phyloP scores from a whole-genome alignment of 83 land plant species.

The Picea mariana region DNA sequence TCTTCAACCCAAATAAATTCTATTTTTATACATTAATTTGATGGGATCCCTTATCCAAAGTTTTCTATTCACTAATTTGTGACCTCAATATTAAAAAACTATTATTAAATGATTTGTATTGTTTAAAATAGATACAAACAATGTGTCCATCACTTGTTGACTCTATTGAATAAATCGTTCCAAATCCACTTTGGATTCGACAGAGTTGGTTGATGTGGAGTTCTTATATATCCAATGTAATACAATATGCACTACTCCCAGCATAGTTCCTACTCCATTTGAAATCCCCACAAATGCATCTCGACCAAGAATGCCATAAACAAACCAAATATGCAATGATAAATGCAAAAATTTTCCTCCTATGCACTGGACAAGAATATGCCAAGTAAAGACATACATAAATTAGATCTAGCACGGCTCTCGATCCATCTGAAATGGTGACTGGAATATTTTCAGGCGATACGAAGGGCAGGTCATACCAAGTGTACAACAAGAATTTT shows the following conservation, averaged over 20 bases:
- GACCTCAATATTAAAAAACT: no score
- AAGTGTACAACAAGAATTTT: slow-evolving; percentile 29
- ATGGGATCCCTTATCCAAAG: no score
- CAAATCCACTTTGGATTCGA: no score
- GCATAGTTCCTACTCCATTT: slow-evolving; percentile 29
- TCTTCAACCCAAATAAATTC: no score
- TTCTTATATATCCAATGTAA: slow-evolving; percentile 40
- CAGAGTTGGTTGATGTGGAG: background rate
- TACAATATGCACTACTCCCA: slow-evolving; percentile 32
- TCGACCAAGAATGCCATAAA: slow-evolving; percentile 39
- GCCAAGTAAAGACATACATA: slow-evolving; percentile 25
- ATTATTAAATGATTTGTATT: no score
- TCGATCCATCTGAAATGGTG: slow-evolving; percentile 25
- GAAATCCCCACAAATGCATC: slow-evolving; percentile 38
- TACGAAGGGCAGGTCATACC: slow-evolving; percentile 31
- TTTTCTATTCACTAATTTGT: no score
- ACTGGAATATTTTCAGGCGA: slow-evolving; percentile 12
- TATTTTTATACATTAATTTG: no score
- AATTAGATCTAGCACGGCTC: no score
- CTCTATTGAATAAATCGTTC: no score
- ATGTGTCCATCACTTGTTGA: no score
- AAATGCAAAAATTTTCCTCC: background rate
- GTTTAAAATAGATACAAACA: no score
- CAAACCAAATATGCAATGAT: background rate
- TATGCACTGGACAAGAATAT: slow-evolving; percentile 10